Base-by-base conservation (phyloP, 2,329 filamentous ascomycete species). In the Stachybotrys elegans region DNA sequence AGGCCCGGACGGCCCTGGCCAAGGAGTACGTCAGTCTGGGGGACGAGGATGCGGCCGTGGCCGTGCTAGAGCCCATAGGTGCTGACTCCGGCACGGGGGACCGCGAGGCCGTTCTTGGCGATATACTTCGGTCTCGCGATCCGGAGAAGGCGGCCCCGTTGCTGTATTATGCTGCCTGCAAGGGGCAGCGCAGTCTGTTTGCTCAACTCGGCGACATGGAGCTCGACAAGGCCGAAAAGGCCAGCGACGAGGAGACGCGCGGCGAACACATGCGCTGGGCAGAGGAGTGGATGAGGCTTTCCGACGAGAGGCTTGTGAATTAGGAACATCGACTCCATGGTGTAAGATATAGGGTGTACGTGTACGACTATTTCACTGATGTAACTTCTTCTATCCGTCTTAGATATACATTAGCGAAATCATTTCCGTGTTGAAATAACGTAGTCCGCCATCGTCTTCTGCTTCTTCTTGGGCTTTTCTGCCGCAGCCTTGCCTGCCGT, bases 221-320 rank as follows among this genome's bases (percentile, higher is more conserved):
- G 31, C 44, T 63, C 38, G 54, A 57, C 32, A 51, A 42, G 14
- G 53, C 52, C 36, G 41, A 46, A 4, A 43, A 48, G 9, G 43
- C 55, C 20, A 43, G 44, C 8, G 43, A 47, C 27, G 40, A 44
- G 17, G 45, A 40, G 27, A 36, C 43, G 5, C 52, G 41, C 27
- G 51, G 49, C 23, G 51, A 62, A 3, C 47, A 51, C 13, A 40
- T 48, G 17, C 51, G 50, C 6, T 66, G 61, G 63, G 62, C 59
- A 11, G 48, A 56, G 51, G 63, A 67, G 48, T 66, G 62, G 57
- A 53, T 59, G n/a, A 56, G 55, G 16, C 43, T 67, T 31, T 61
- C 57, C 4, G 54, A 64, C 39, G 31, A 39, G 4, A 50, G 44
- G 11, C 51, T 39, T 12, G 48, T 49, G 37, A 51, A 54, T 34